Percentiles rank a stretch among this genome's conserved stretches.
Conservation (phyloP, 2,329 filamentous ascomycete species). For the Elsinoe arachidis region DNA sequence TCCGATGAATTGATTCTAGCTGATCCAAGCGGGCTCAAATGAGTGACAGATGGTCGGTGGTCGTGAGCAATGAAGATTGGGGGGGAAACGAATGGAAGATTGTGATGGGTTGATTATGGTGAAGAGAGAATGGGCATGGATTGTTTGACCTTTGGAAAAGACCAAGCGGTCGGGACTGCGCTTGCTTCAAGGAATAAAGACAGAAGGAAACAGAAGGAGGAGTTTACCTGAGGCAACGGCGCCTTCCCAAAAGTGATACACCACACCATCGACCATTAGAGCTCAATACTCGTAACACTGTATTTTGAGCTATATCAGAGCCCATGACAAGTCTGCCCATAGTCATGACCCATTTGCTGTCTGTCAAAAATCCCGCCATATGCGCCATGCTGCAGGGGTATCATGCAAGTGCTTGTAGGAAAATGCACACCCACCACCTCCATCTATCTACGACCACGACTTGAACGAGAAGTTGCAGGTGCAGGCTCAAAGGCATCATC, state of each 20-base stretch:
- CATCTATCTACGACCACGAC: conserved; percentile 14
- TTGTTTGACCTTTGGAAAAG: background rate
- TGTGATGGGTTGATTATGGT: background rate
- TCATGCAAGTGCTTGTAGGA: background rate
- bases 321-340: too few relatives aligned
- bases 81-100: conserved; percentile 8
- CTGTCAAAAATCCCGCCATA: background rate
- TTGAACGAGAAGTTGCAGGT: conserved; percentile 15
- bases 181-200: background rate
- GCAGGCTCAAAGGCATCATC: conserved; percentile 31
- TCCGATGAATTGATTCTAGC: conserved; percentile 12
- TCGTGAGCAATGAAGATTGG: conserved; percentile 6
- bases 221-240: background rate
- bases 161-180: background rate
- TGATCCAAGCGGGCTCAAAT: conserved; percentile 12
- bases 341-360: background rate
- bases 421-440: background rate
- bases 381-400: conserved; percentile 9
- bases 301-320: background rate
- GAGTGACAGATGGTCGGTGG: conserved; percentile 13
- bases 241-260: background rate
- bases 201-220: background rate
- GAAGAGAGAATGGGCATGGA: background rate
- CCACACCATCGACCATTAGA: background rate
- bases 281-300: background rate